Evolutionary conservation across 139 green algal genomes (phyloP), one percentile per base, ranked within the genome.

Genomic region (Klebsormidium nitens): DNA sequence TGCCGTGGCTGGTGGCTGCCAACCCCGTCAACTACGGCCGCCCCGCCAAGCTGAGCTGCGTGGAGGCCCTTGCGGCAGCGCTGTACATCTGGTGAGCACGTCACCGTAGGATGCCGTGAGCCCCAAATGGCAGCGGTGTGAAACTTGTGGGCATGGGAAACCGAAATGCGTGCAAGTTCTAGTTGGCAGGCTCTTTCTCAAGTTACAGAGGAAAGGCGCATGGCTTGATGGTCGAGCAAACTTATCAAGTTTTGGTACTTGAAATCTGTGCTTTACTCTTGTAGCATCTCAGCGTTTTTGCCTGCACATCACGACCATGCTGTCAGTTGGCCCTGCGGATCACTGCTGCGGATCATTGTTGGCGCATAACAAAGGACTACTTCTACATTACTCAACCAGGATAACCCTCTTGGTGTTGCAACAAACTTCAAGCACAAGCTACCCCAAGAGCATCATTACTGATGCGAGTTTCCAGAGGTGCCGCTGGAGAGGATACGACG

Each of bases 11-110:
- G 64, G 81, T 99, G 23, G 94, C 94, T 1, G 93, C 93, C 28
- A 99, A 99, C 78, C 93, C 93, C 1, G 90, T 97, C 29, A 98
- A 98, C 82, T 97, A 96, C 52, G 88, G 89, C 34, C 79, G 83
- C 5, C 87, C 93, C 0, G 95, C 86, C 81, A 96, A 96, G 83
- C 87, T 99, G 46, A 96, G 89, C 2, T 98, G 93, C 72, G 93
- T 91, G 2, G 93, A 98, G 83, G 93, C 79, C 4, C 55, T 85
- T 29, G 74, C 74, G 4, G 74, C 75, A 28, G 74, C 69, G 14
- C 50, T 85, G 11, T 74, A 71, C 34, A 82, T 82, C 37, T 78
- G 68, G 68, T 76, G 44, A 62, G n/a, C 23, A 47, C 14, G 23
- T 61, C 23, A 29, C 52, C 23, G 17, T 35, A 32, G 6, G 14